These are phyloP conservation scores for Delphinella strobiligena DNA, from an alignment of 2,329 filamentous ascomycete species.

Conservation along the genomic window DNA sequence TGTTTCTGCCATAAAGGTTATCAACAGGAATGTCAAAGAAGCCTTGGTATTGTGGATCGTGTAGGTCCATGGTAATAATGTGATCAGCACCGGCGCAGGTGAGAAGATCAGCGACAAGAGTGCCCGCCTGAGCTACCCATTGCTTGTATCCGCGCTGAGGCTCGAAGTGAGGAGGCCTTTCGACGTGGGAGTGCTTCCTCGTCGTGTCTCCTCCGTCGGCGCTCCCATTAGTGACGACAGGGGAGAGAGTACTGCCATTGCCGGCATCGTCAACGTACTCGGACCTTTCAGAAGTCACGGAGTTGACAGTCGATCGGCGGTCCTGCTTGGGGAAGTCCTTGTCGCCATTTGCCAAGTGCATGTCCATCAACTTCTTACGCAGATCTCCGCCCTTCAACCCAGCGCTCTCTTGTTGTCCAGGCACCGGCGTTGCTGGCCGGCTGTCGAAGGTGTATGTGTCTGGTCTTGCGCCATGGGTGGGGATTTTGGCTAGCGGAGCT, in stretches of 20 bases:
- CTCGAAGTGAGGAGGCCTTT: conserved; percentile 50
- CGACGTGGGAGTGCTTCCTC: conserved; percentile 32
- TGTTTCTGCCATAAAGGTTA: conserved; percentile 79
- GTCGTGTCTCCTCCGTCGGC: conserved; percentile 55
- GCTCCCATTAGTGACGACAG: conserved; percentile 22
- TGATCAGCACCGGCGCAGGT: conserved; percentile 95
- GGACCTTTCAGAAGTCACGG: conserved; percentile 18
- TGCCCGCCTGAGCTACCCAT: conserved; percentile 96
- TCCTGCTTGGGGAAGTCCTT: conserved; percentile 6
- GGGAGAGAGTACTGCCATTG: conserved; percentile 8
- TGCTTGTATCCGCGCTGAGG: conserved; percentile 91
- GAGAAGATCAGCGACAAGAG: conserved; percentile 82
- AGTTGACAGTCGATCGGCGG: conserved; percentile 17
- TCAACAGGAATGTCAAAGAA: conserved; percentile 99
- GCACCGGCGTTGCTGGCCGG: conserved; percentile 72
- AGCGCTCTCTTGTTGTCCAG: conserved; percentile 54
- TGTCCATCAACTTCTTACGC: conserved; percentile 60
- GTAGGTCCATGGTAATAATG: conserved; percentile 94
- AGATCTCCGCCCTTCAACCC: conserved; percentile 55
- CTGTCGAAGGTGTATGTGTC: conserved; percentile 78
- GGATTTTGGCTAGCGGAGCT: conserved; percentile 67
- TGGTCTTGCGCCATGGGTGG: conserved; percentile 35
- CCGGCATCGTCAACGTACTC: conserved; percentile 12
- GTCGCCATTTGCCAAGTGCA: conserved; percentile 34
- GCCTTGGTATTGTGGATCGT: conserved; percentile 93